Base-by-base conservation (phyloP, 257 asterid species). In the Verbena officinalis region DNA sequence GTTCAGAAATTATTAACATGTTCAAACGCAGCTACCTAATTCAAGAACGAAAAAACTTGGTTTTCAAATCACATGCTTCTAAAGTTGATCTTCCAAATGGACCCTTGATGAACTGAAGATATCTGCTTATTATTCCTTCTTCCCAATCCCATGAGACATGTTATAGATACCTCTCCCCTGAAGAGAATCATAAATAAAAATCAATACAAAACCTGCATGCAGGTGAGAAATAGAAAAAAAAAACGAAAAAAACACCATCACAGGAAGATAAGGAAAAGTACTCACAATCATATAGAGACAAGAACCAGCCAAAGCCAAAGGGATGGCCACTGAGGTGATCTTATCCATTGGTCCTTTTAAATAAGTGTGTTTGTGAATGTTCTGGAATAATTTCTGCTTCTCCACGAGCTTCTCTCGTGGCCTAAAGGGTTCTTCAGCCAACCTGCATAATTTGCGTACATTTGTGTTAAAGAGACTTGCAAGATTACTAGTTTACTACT, bases 91-190 rank as follows among this genome's bases (percentile, higher is more conserved):
- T 64, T n/a, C 75, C 38, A 54, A 11, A 1, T 5, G 33, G 60
- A 27, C 42, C 31, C 58, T 24, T 38, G 46, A 4, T 22, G 34
- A 49, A 51, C 22, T 24, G 24, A 50, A 30, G 31, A 33, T 15
- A 49, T 13, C 31, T 57, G 7, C 62, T 82, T 74, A n/a, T n/a
- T n/a, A 89, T 78, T 89, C 90, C 81, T 89, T 86, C 87, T 89
- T 89, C 13, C 96, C 96, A 14, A 84, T 79, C 63, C 92, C 96
- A 78, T 86, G 88, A 54, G 96, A 80, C 96, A 89, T 74, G 71
- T 84, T 89, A 65, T 89, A 89, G 75, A 89, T 84, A 59, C 96
- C 96, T 75, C 80, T 78, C 13, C 76, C 95, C 96, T 89, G 90
- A 3, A 67, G 50, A 52, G 9, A n/a, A 55, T 17, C 54, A 75